Evolutionary conservation across 306 rosid species (phyloP).

Genomic region (Dalbergia cultrata): DNA sequence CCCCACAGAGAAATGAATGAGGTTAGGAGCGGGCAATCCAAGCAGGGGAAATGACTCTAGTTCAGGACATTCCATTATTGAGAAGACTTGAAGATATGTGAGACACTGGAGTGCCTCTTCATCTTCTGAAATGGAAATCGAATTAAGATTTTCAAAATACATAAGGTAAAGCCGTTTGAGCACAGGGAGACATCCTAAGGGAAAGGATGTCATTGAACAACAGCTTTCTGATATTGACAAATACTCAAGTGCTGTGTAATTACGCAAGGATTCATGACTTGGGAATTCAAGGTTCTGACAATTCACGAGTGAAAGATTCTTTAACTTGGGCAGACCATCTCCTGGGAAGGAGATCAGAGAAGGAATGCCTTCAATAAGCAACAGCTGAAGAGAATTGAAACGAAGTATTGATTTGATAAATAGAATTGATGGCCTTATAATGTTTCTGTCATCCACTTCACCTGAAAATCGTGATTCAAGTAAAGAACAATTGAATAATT

Average conservation of each 20-base stretch:
- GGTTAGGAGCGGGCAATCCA: neutral
- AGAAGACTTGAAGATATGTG: slow-evolving; percentile 11
- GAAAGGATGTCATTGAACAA: neutral
- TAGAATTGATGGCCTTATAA: neutral
- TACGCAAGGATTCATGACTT: neutral
- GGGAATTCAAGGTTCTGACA: neutral
- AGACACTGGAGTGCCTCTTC: neutral
- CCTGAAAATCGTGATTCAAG: neutral
- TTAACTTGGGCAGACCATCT: too few species aligned
- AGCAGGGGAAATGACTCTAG: slow-evolving; percentile 2
- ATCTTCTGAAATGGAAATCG: neutral
- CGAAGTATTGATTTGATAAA: too few species aligned
- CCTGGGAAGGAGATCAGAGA: neutral
- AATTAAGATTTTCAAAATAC: neutral
- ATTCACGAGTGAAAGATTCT: neutral
- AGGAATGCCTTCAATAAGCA: neutral
- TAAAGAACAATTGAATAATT: neutral
- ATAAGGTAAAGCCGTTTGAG: neutral
- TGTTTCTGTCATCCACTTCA: neutral
- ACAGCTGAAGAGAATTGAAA: too few species aligned
- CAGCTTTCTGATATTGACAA: neutral
- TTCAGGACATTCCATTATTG: neutral
- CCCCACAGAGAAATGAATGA: neutral
- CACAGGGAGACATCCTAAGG: neutral
- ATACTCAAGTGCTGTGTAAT: neutral